Conservation (phyloP, 139 green algal species). For the Spirogloea muscicola region DNA sequence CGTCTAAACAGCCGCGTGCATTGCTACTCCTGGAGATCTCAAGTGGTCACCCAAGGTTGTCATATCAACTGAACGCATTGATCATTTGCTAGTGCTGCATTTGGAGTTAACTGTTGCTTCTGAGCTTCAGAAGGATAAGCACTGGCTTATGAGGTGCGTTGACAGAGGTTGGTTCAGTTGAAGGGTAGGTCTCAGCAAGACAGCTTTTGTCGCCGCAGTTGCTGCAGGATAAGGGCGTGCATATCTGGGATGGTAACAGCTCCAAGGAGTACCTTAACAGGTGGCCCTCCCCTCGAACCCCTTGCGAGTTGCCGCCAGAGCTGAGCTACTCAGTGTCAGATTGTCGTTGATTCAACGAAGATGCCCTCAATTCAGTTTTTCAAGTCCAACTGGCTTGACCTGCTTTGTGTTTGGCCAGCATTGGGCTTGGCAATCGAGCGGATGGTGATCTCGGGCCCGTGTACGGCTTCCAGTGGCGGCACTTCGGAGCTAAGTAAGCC, state of each 20-base stretch:
- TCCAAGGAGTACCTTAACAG: constrained; percentile 52
- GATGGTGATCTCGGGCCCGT: constrained; percentile 94
- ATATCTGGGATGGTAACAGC: constrained; percentile 98
- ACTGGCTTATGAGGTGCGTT: no score
- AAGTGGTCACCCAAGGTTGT: neutral
- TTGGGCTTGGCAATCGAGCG: constrained; percentile 66
- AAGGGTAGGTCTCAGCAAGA: neutral
- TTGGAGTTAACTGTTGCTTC: no score
- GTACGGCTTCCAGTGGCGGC: constrained; percentile 99
- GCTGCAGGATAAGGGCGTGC: constrained; percentile 77
- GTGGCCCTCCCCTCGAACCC: constrained; percentile 1
- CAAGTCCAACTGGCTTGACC: neutral
- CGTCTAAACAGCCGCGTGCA: neutral
- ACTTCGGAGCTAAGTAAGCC: constrained; percentile 91
- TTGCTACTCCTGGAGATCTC: neutral
- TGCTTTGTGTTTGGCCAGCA: constrained; percentile 6
- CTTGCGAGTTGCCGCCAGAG: neutral
- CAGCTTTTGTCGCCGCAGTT: constrained; percentile 16
- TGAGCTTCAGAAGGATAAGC: neutral
- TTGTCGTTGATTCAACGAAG: neutral
- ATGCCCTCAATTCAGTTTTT: neutral
- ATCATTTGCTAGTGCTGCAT: neutral
- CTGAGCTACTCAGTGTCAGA: neutral
- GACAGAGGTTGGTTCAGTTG: no score
- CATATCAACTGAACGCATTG: neutral